Evolutionary conservation across 345 rosid genomes (phyloP).

Genomic region (Eutrema yunnanense): DNA sequence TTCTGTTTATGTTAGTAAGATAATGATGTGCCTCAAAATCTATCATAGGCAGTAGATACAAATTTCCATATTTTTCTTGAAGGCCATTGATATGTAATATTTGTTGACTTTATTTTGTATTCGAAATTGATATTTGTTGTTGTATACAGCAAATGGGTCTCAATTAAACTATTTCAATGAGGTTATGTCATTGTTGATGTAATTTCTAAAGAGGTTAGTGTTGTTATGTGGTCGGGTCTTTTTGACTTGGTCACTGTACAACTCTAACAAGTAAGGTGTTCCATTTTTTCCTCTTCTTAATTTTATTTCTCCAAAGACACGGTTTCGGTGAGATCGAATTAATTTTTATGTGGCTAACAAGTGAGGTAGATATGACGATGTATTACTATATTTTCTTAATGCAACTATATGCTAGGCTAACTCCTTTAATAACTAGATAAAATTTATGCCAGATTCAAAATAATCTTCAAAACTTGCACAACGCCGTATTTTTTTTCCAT

Average conservation of each 20-base stretch:
- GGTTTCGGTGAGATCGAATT: conserved; percentile 5
- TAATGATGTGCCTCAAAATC: neutral
- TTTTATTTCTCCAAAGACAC: neutral
- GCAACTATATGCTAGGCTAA: neutral
- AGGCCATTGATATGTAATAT: neutral
- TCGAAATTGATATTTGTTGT: neutral
- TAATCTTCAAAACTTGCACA: neutral
- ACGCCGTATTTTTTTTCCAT: neutral
- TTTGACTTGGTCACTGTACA: conserved; percentile 24
- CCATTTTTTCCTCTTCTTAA: neutral
- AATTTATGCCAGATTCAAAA: neutral
- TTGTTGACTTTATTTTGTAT: neutral
- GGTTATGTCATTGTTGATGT: conserved; percentile 21
- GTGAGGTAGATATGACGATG: neutral
- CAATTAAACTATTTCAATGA: neutral
- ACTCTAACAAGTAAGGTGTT: conserved; percentile 18
- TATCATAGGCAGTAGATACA: neutral
- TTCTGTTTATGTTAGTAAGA: neutral
- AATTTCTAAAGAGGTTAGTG: conserved; percentile 2
- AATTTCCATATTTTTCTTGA: neutral
- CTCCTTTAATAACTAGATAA: neutral
- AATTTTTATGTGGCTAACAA: neutral
- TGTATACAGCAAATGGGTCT: neutral
- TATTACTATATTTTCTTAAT: neutral
- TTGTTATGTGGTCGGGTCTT: conserved; percentile 15